Evolutionary conservation across 805 yeast genomes (phyloP), one percentile per base, ranked within the genome.

Genomic region (Grigorovia yakushimaensis): DNA sequence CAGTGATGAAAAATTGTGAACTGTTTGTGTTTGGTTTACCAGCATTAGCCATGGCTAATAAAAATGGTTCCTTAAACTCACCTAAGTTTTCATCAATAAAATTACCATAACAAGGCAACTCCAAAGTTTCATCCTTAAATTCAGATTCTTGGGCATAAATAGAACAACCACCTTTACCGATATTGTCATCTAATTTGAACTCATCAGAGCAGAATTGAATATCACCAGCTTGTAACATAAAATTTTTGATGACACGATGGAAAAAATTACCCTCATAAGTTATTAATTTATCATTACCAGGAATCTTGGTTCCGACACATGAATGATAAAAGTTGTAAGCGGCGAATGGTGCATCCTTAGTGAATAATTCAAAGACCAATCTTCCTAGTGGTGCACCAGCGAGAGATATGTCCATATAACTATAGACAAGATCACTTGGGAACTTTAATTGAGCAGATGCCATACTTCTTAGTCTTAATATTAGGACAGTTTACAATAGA

Each of bases 191-290:
- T 33, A 57, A 57, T 9, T 46, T 45, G 20, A 53, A 56, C 8
- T 50, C 44, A 1, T 50, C 54, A 2, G 68, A 62, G 8, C 78
- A 78, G 57, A 69, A 61, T 1, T 64, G 59, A 2, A 74, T 57
- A 57, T 81, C 86, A 38, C 89, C 89, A 3, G 78, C 80, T 61
- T 83, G 89, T 17, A 84, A 65, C 71, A 82, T 77, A 57, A 84
- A 84, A 59, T 81, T 84, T 57, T 76, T 79, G 45, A 84, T 69
- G 2, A 82, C 77, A 47, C 86, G 68, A 54, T 81, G 84, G 61
- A 85, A 81, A 38, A 62, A 67, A 39, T 73, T 76, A 19, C 68
- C 60, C 50, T 73, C 68, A 48, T 69, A 76, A 1, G 69, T 54
- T 17, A 72, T 55, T 17, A 52, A 49, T 5, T 54, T 47, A 5